Evolutionary conservation across 371 early-diverging fungal species (phyloP).

Genomic region (Chytridium lagenaria): DNA sequence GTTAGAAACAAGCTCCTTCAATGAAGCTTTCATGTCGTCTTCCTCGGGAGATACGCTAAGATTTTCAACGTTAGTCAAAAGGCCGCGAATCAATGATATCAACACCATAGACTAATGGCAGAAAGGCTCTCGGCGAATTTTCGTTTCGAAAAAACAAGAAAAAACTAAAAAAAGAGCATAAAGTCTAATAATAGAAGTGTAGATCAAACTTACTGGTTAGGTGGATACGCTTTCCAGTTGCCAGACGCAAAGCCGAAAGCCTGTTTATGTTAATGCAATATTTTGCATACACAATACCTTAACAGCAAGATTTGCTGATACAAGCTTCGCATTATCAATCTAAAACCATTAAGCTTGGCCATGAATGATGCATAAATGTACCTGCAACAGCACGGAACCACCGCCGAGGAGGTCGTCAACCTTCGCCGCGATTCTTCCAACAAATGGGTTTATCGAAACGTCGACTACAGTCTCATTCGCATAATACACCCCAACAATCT

Average conservation of each 20-base stretch:
- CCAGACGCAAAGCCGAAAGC: background rate
- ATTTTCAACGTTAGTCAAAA: no score
- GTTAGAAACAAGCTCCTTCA: background rate
- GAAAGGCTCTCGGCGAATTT: no score
- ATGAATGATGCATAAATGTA: no score
- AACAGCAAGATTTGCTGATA: constrained; percentile 8
- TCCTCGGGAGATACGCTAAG: no score
- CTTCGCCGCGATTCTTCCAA: constrained; percentile 60
- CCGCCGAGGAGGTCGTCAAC: constrained; percentile 49
- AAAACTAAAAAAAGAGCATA: background rate
- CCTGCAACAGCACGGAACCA: constrained; percentile 34
- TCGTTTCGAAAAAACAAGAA: background rate
- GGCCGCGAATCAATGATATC: no score
- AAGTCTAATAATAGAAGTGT: background rate
- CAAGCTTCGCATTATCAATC: constrained; percentile 27
- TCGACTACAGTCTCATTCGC: constrained; percentile 61
- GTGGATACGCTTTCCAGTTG: constrained; percentile 22
- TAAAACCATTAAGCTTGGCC: background rate
- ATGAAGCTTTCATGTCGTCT: background rate
- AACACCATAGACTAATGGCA: no score
- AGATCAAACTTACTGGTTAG: no score
- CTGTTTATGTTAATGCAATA: background rate
- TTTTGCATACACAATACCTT: constrained; percentile 8
- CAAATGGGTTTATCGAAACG: constrained; percentile 53
- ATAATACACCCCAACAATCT: constrained; percentile 69